These are phyloP conservation scores for Aphanomyces euteiches DNA, from an alignment of 352 stramenopile species.

Conservation along the genomic window DNA sequence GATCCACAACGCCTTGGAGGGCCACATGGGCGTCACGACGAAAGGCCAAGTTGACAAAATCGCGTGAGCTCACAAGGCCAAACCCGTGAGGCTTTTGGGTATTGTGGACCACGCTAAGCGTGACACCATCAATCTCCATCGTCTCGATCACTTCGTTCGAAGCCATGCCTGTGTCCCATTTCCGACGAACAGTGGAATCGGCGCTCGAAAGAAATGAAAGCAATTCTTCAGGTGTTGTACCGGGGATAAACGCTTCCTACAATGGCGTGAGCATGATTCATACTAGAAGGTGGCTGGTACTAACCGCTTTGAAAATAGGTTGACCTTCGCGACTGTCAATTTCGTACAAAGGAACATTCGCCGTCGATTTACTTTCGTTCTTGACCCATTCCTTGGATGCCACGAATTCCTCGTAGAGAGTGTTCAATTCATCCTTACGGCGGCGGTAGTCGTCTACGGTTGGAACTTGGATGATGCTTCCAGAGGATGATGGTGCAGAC, in stretches of 20 bases:
- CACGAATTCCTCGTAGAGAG: constrained; percentile 30
- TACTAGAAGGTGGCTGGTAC: too few species aligned
- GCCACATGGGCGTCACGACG: constrained; percentile 33
- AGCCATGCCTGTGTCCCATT: constrained; percentile 55
- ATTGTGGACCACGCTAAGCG: constrained; percentile 43
- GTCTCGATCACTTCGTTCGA: constrained; percentile 50
- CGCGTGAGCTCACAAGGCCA: constrained; percentile 48
- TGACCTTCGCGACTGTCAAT: constrained; percentile 42
- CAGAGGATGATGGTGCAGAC: constrained; percentile 39
- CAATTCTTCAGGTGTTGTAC: constrained; percentile 43
- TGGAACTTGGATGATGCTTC: not conserved
- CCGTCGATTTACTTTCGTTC: constrained; percentile 34
- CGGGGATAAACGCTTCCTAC: constrained; percentile 46
- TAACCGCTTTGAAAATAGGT: constrained; percentile 49
- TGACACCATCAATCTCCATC: constrained; percentile 39
- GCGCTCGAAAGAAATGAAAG: constrained; percentile 47
- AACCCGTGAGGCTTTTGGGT: constrained; percentile 55
- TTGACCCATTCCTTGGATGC: constrained; percentile 21
- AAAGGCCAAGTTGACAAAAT: constrained; percentile 53
- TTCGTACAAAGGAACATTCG: constrained; percentile 44
- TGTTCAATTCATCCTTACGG: constrained; percentile 36
- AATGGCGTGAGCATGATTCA: not conserved
- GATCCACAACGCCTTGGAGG: constrained; percentile 45
- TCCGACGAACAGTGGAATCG: constrained; percentile 38
- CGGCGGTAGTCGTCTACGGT: constrained; percentile 13